Percentiles rank a stretch among this genome's conserved stretches.
These are phyloP conservation scores for Pichia cephalocereana DNA, from an alignment of 805 yeast species.

Conservation along the genomic window DNA sequence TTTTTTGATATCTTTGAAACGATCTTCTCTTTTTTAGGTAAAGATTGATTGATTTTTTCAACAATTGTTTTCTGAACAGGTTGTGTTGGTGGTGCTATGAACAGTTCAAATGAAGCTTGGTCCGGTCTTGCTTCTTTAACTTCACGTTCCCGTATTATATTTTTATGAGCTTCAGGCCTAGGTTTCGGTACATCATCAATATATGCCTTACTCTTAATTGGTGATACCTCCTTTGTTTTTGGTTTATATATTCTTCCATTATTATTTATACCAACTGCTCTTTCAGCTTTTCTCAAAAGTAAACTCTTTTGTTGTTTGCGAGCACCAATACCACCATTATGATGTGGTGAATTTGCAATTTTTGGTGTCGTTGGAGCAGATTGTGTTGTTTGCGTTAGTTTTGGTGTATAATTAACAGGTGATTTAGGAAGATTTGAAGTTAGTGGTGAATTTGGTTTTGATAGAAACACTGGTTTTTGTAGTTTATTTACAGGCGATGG, in stretches of 20 bases:
- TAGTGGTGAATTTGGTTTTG: background rate
- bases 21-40: background rate
- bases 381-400: background rate
- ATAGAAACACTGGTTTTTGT: background rate
- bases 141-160: constrained; percentile 3
- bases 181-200: background rate
- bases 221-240: background rate
- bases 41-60: background rate
- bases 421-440: background rate
- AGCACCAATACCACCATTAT: constrained; percentile 5
- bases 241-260: background rate
- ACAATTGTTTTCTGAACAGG: background rate
- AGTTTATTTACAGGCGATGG: constrained; percentile 1
- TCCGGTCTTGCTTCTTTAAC: constrained; percentile 14
- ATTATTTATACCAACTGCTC: constrained; percentile 10
- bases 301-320: constrained; percentile 15
- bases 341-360: constrained; percentile 1
- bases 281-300: constrained; percentile 15
- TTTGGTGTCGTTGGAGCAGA: background rate
- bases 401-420: background rate
- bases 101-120: constrained; percentile 1
- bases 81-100: background rate
- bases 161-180: background rate
- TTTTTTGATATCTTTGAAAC: too few relatives aligned
- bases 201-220: background rate